Base-by-base conservation (phyloP, 2,329 filamentous ascomycete species). In the Beauveria rudraprayagi region DNA sequence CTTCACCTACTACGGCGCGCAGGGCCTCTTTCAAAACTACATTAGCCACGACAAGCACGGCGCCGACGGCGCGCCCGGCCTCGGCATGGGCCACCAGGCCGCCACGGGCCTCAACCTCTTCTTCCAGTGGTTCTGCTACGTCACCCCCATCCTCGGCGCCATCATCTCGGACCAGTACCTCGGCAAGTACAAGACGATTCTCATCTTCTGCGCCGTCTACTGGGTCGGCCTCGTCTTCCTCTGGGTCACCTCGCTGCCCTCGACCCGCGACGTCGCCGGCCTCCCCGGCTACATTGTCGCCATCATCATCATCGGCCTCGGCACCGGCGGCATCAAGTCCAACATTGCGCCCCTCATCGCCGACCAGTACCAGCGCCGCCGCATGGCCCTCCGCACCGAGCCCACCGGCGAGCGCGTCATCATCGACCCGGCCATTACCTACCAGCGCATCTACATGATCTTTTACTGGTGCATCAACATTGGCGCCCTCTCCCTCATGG, bases 391-490 rank as follows among this genome's bases (percentile, higher is more conserved):
- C 54, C 76, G 75, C 67, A 80, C 76, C 2, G 72, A 80, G 48
- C 71, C 76, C 65, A 72, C 65, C 7, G 83, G 82, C 44, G 80
- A 84, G 71, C 76, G 79, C 77, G 84, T 90, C 59, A 79, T 90
- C 64, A 81, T 89, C 28, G 86, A 90, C 66, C 86, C 86, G 0
- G 78, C 81, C 44, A 76, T 88, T 60, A 90, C 87, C 1, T 81
- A 86, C 64, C 83, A 87, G 67, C 79, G 85, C 53, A 84, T 90
- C 63, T 90, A 88, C 77, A 88, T 85, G 84, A 82, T 90, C 69
- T 90, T 90, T 76, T 90, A 90, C 73, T 79, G 81, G 71, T 87
- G 84, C 73, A 90, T 91, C 69, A 91, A 91, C 72, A 66, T 91
- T 17, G 89, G 88, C n/a, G 83, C 85, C 1, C 77, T 92, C 7